Evolutionary conservation across 2,329 filamentous ascomycete species (phyloP), one percentile per base, ranked within the genome.

Genomic region (Penicillium griseofulvum): DNA sequence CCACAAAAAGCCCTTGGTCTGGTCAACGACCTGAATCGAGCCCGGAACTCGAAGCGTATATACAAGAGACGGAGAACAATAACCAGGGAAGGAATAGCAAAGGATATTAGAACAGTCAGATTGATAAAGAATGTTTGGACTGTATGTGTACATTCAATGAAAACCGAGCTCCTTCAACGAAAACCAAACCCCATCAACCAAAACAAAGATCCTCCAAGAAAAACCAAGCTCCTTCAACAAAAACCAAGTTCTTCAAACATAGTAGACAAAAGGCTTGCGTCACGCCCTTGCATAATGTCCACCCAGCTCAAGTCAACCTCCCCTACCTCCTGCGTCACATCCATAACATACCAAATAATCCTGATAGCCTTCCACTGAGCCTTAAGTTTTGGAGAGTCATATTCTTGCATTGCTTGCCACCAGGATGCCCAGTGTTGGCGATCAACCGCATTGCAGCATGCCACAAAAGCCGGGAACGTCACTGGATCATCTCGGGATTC

Each of bases 221-320:
- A 41, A 26, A 0, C 22, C 26, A 28, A 1, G 26, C 7, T 28
- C 6, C 4, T 28, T 28, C 26, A 38, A 12, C 19, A 26, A 11
- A 41, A 26, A 0, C 22, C 22, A 26, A 26, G 9, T 14, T 1
- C 4, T 26, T 28, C 14, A 42, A 28, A 26, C 1, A n/a, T 2
- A 26, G 1, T 2, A 1, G 16, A 17, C 24, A 42, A 28, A 17
- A 1, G 2, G 1, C 3, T 3, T 7, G 0, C 5, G 0, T 6
- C 14, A 9, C 5, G 2, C 24, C 14, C 16, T 28, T 11, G 16
- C 24, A 42, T 3, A 4, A 42, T 7, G 0, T 11, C 24, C 14
- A 42, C 24, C 39, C 39, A 42, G 14, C 2, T 24, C 19, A 39
- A 24, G 24, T 24, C 12, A 5, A 2, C 1, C 4, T 9, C 19